A percentile compares a stretch with the other conserved stretches of the same genome.
Conservation (phyloP, 257 asterid species). For the Euphrasia confusa region DNA sequence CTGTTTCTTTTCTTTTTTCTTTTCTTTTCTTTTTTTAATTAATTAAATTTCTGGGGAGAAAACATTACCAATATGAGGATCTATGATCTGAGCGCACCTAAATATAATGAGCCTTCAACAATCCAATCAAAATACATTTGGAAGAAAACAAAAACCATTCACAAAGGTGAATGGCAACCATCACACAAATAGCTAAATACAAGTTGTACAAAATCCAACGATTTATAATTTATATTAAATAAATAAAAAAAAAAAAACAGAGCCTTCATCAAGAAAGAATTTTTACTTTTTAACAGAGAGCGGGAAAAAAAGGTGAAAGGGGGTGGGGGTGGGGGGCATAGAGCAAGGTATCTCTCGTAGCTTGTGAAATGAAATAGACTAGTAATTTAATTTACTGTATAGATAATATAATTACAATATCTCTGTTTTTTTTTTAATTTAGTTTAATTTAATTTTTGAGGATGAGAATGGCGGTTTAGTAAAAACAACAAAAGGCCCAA, state of each 20-base stretch:
- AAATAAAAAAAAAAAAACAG: neutral
- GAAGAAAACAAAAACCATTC: neutral
- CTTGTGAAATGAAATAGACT: constrained; percentile 25
- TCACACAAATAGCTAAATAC: neutral
- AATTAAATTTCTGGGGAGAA: neutral
- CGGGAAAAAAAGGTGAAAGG: constrained; percentile 35
- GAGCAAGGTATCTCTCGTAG: constrained; percentile 42
- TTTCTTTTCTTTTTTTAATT: neutral
- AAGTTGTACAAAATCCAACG: neutral
- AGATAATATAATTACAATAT: neutral
- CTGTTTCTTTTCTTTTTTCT: neutral
- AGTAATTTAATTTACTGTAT: neutral
- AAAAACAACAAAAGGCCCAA: neutral
- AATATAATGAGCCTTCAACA: neutral
- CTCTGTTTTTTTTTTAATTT: neutral
- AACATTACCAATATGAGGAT: neutral
- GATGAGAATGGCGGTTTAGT: neutral
- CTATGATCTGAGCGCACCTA: neutral
- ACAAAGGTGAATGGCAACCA: neutral
- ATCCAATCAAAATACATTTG: neutral
- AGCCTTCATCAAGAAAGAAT: neutral
- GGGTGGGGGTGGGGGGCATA: constrained; percentile 23
- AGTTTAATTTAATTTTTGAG: neutral
- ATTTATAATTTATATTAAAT: neutral
- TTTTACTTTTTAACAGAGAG: constrained; percentile 24